These are phyloP conservation scores for Saccharomyces hybrid DNA, from an alignment of 1,139 yeast species.

Conservation along the genomic window DNA sequence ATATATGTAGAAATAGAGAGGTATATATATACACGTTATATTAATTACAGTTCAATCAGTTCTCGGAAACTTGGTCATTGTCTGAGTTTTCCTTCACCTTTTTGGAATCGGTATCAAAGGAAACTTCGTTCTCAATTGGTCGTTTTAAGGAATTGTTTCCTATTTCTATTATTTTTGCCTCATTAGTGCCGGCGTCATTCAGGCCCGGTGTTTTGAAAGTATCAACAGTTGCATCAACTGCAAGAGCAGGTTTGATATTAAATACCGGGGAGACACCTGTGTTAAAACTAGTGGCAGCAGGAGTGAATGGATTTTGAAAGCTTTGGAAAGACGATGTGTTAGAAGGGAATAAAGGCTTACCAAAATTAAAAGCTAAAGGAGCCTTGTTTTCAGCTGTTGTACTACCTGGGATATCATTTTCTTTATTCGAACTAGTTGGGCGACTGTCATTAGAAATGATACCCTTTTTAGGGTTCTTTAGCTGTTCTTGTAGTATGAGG, in stretches of 20 bases:
- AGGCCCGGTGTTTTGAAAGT: background rate
- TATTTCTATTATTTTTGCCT: background rate
- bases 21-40: background rate
- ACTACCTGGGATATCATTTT: background rate
- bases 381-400: background rate
- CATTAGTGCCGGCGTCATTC: background rate
- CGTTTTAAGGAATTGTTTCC: background rate
- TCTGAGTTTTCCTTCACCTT: background rate
- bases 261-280: slow-evolving; percentile 2
- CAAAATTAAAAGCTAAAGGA: background rate
- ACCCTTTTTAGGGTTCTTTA: background rate
- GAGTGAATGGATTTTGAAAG: slow-evolving; percentile 7
- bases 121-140: background rate
- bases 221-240: slow-evolving; percentile 4
- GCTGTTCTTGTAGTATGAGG: background rate
- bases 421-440: background rate
- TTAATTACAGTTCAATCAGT: background rate
- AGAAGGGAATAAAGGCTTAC: background rate
- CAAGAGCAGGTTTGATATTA: slow-evolving; percentile 6
- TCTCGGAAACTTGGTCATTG: background rate
- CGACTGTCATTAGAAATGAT: background rate
- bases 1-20: background rate
- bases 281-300: slow-evolving; percentile 2
- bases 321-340: background rate
- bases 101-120: background rate